Conservation (phyloP, 2,329 filamentous ascomycete species). For the Botrytis deweyae region DNA sequence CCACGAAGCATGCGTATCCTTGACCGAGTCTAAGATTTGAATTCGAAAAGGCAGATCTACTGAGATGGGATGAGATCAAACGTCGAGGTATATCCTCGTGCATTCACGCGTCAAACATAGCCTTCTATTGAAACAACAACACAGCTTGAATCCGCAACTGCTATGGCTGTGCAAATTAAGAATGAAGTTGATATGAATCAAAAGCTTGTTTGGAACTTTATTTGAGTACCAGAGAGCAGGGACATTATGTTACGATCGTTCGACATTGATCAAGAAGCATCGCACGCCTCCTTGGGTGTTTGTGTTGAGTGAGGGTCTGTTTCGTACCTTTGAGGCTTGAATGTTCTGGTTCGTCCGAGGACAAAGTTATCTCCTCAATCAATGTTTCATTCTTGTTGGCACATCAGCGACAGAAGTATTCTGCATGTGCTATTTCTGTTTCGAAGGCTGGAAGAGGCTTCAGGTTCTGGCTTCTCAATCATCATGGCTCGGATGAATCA, state of each 20-base stretch:
- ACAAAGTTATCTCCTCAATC: neutral
- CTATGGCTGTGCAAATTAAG: neutral
- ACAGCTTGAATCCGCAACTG: neutral
- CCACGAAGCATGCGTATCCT: neutral
- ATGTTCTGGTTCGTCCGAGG: neutral
- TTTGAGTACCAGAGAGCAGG: neutral
- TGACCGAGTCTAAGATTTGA: neutral
- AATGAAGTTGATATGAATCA: neutral
- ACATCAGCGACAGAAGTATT: neutral
- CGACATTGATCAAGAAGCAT: neutral
- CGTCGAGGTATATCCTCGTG: neutral
- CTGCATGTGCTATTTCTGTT: neutral
- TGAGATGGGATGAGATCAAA: constrained; percentile 9
- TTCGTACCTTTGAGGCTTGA: neutral
- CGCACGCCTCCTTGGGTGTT: neutral
- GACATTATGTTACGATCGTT: neutral
- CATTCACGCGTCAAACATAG: constrained; percentile 10
- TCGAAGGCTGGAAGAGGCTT: neutral
- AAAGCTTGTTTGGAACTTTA: constrained; percentile 16
- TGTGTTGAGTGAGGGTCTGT: neutral
- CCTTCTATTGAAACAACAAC: neutral
- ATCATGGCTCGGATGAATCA: neutral
- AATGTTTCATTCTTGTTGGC: neutral
- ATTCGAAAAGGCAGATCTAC: neutral
- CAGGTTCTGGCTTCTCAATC: neutral